A percentile compares a stretch with the other conserved stretches of the same genome.
phyloP scores from a whole-genome alignment of 1,284 basidiomycete species.

The Microbotryum intermedium region DNA sequence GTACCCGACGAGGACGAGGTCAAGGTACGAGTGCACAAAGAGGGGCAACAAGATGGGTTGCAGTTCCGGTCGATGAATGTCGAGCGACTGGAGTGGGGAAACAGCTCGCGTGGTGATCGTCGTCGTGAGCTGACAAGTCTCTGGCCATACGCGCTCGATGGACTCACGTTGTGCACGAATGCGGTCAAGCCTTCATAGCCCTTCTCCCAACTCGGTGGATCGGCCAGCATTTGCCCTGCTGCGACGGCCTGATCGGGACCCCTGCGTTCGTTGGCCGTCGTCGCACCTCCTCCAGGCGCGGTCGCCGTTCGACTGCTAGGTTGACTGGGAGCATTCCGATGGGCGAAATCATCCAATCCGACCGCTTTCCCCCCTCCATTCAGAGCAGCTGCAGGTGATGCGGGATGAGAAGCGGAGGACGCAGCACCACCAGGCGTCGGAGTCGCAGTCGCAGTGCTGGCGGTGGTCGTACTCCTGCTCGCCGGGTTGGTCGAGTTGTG shows the following conservation, averaged over 20 bases:
- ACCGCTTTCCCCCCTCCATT: conserved; percentile 50
- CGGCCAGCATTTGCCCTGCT: conserved; percentile 22
- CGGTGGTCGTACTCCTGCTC: conserved; percentile 32
- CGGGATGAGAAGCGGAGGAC: conserved; percentile 34
- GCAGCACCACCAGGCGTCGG: too few species aligned
- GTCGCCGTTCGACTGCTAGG: neutral
- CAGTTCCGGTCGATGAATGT: conserved; percentile 61
- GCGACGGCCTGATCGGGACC: conserved; percentile 26
- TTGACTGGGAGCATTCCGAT: conserved; percentile 27
- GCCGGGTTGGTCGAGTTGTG: conserved; percentile 42
- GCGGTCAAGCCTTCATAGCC: conserved; percentile 53
- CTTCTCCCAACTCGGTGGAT: conserved; percentile 29
- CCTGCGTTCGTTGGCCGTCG: conserved; percentile 18
- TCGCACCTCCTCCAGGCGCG: conserved; percentile 8
- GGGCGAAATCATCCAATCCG: conserved; percentile 42
- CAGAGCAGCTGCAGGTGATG: conserved; percentile 36
- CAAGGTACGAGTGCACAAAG: conserved; percentile 94
- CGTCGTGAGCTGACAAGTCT: conserved; percentile 42
- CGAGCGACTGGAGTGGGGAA: conserved; percentile 29
- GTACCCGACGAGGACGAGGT: conserved; percentile 82
- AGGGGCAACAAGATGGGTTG: conserved; percentile 87
- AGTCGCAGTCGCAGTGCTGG: too few species aligned
- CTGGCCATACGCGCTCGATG: conserved; percentile 2
- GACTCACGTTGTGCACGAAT: conserved; percentile 34
- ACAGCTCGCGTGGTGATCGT: too few species aligned